phyloP scores from a whole-genome alignment of 2,329 filamentous ascomycete species.

The Boeremia lycopersici region DNA sequence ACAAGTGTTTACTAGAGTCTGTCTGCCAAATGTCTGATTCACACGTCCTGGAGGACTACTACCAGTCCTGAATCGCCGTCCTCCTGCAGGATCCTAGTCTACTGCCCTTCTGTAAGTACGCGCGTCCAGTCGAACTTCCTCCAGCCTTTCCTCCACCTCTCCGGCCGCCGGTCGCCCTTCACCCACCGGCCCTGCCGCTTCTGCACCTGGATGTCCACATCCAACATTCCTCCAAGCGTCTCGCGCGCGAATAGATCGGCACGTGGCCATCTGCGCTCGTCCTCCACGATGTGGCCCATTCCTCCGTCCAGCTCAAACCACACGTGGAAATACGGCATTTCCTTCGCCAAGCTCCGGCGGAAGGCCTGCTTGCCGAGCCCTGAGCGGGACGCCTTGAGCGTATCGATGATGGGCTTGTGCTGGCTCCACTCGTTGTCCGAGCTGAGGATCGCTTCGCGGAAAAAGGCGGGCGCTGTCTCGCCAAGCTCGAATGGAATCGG shows the following conservation, averaged over 20 bases:
- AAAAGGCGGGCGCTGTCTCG: slow-evolving; percentile 90
- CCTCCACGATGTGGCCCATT: slow-evolving; percentile 89
- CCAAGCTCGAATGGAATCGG: slow-evolving; percentile 92
- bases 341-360: slow-evolving; percentile 80
- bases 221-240: slow-evolving; percentile 89
- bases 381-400: slow-evolving; percentile 65
- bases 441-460: slow-evolving; percentile 88
- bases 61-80: too few relatives aligned
- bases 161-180: slow-evolving; percentile 69
- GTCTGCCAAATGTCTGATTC: too few relatives aligned
- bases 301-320: slow-evolving; percentile 96
- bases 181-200: slow-evolving; percentile 91
- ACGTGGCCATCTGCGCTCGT: slow-evolving; percentile 80
- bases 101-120: slow-evolving; percentile 59
- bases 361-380: slow-evolving; percentile 83
- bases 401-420: slow-evolving; percentile 94
- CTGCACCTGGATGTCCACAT: slow-evolving; percentile 78
- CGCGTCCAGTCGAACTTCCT: slow-evolving; percentile 90
- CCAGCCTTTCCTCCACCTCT: slow-evolving; percentile 84
- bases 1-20: too few relatives aligned
- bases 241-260: slow-evolving; percentile 94
- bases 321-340: slow-evolving; percentile 97
- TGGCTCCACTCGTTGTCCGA: slow-evolving; percentile 94
- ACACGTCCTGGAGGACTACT: slow-evolving; percentile 5
- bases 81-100: neutral